Base-by-base conservation (phyloP, 169 alveolate species). In the Plasmodium billcollinsi region DNA sequence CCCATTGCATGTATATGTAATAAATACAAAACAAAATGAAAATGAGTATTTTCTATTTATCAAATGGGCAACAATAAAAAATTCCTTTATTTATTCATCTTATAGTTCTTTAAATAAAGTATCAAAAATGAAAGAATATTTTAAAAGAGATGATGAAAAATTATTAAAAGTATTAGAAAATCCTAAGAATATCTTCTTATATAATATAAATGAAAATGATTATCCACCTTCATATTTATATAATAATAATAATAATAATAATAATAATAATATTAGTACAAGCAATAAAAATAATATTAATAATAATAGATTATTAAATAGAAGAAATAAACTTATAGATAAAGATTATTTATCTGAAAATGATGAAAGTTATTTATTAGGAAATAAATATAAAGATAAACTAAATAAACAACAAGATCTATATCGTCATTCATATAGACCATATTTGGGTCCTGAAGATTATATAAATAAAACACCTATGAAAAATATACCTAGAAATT, bases 21-120 rank as follows among this genome's bases (percentile, higher is more conserved):
- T 80, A 80, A 80, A 80, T 69, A 49, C 90, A 21, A 80, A 80
- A 29, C 39, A 6, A 52, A 80, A 80, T 15, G 90, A 80, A 11
- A 69, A 18, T 45, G 90, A 80, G 39, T 80, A 80, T 69, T 80
- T 80, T n/a, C 58, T 80, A 56, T 80, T 80, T 61, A 80, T 80
- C 20, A 80, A 80, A 54, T 80, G 90, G 90, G 90, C 83, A 9
- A 80, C 90, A 12, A 80, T 80, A 39, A 80, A 80, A 61, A 80
- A 80, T 71, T 67, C 83, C 1, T 80, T 67, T 80, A 43, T 80
- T 15, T 80, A 80, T 52, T 54, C 90, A 12, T 80, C 90, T 58
- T 80, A 80, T 59, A 80, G 73, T 67, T 80, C 90, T 52, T 65
- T 80, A 39, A 80, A 80, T 59, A 50, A 71, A 39, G 90, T 80